Evolutionary conservation across 2,329 filamentous ascomycete species (phyloP), one percentile per base, ranked within the genome.

Genomic region (Colletotrichum graminicola): DNA sequence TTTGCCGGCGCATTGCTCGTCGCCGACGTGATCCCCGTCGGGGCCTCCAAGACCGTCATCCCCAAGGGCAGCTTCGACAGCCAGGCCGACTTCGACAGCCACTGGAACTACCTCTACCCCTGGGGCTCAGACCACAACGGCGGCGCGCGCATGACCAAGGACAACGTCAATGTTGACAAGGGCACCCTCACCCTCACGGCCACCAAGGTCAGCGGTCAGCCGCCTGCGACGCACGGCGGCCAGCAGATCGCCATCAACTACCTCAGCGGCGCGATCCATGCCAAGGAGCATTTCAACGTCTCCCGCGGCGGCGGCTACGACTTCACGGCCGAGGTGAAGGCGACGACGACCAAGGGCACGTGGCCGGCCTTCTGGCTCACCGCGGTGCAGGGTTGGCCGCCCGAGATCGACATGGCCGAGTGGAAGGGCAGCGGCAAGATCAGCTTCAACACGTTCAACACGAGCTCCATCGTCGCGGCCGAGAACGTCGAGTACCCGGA

Each of bases 281-380:
- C 83, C 43, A 80, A 80, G 67, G 78, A 83, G 69, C 78, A 81
- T 67, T 82, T 84, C 73, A 82, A 76, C 56, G 81, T 84, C 36
- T 69, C 77, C 26, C 66, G 69, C 1, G 81, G 80, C 43, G 81
- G 80, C 6, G 83, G 82, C 2, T 83, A 82, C 71, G 83, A 84
- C 74, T 84, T 84, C 73, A 73, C 74, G 11, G 83, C 79, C 59
- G 81, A 83, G 73, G 81, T 85, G 74, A 76, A 76, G 62, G 83
- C 83, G 7, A 79, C 82, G 11, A 81, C 81, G 1, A 76, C 76
- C 1, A 77, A 80, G 70, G 83, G 86, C 8, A 88, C 86, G 0
- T 89, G 88, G 88, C 87, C 88, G 0, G 88, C 88, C 0, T 89
- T 89, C 74, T 89, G 87, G 88, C 78, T 89, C 18, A 89, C 86